Evolutionary conservation across 305 asterid genomes (phyloP), one percentile per base, ranked within the genome.

Genomic region (Fraxinus nigra): DNA sequence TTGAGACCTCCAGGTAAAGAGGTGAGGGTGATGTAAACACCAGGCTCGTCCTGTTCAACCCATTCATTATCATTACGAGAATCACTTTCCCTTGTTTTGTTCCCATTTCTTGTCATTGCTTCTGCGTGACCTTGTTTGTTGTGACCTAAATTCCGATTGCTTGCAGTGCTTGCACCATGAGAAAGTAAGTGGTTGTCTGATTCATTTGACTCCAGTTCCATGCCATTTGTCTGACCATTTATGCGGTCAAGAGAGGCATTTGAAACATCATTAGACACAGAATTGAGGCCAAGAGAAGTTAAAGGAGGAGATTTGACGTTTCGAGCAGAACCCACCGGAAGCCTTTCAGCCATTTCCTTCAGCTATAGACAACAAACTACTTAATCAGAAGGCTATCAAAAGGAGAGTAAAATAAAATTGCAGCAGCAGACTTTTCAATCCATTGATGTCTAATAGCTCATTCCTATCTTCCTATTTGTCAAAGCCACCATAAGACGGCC

Each of bases 31-130:
- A 96, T 94, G 88, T 96, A 96, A 78, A 96, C 99, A 79, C 99
- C 99, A 75, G 97, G 94, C 80, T 96, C 99, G 72, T 94, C 99
- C 89, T 96, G 99, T 87, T 96, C 99, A 81, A 96, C 98, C 98
- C 98, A 94, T 85, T 96, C 99, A 82, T 79, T 93, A 75, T 93
- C 98, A 73, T 32, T 88, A 75, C 90, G 93, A 61, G 92, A 33
- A 80, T 93, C 99, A 78, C 88, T 84, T 86, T 94, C 99, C 84
- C 86, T 91, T 54, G 89, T 80, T 87, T 92, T 92, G 85, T 89
- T 86, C 72, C 92, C 92, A 89, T 88, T 92, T 90, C 91, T 93
- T 54, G 85, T 83, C 35, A 81, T 70, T 83, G 92, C 89, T 80
- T 94, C 98, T 38, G 91, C 54, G 56, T 87, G 85, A 72, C 88